These are phyloP conservation scores for Malus hybrid DNA, from an alignment of 331 rosid species.

Conservation along the genomic window DNA sequence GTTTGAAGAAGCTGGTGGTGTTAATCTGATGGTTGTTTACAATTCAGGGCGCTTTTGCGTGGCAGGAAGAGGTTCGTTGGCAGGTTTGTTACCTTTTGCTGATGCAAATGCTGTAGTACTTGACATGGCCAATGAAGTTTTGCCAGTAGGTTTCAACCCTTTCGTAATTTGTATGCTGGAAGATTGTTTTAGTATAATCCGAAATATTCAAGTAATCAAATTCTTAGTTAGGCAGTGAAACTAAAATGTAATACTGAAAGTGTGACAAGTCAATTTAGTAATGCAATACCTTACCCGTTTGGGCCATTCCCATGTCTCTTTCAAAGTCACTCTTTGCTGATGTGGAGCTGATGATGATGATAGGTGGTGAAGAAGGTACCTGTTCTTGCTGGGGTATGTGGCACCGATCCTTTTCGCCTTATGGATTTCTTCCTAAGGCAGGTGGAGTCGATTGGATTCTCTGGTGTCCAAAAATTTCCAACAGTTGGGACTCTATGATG, in stretches of 20 bases:
- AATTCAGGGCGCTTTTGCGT: slow-evolving; percentile 92
- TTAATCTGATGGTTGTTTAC: slow-evolving; percentile 78
- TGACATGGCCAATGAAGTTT: slow-evolving; percentile 91
- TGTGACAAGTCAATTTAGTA: background rate
- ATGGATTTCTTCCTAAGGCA: slow-evolving; percentile 83
- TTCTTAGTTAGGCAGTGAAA: background rate
- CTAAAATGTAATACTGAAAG: background rate
- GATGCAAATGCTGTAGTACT: slow-evolving; percentile 92
- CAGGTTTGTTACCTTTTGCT: slow-evolving; percentile 85
- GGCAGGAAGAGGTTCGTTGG: slow-evolving; percentile 95
- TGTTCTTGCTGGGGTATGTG: slow-evolving; percentile 91
- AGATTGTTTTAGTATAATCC: background rate
- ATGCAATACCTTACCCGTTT: background rate
- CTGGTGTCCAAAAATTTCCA: slow-evolving; percentile 90
- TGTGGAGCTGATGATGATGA: slow-evolving; percentile 10
- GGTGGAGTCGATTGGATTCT: slow-evolving; percentile 81
- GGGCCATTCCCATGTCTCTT: background rate
- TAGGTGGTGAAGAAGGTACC: slow-evolving; percentile 81
- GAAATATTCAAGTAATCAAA: background rate
- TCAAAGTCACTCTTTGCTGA: background rate
- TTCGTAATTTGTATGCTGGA: background rate
- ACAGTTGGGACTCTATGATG: slow-evolving; percentile 84
- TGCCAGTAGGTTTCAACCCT: slow-evolving; percentile 54
- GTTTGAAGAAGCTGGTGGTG: slow-evolving; percentile 93
- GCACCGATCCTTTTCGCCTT: slow-evolving; percentile 80